phyloP scores from a whole-genome alignment of 192 early-diverging fungal genomes.

The Phlyctochytrium arcticum region DNA sequence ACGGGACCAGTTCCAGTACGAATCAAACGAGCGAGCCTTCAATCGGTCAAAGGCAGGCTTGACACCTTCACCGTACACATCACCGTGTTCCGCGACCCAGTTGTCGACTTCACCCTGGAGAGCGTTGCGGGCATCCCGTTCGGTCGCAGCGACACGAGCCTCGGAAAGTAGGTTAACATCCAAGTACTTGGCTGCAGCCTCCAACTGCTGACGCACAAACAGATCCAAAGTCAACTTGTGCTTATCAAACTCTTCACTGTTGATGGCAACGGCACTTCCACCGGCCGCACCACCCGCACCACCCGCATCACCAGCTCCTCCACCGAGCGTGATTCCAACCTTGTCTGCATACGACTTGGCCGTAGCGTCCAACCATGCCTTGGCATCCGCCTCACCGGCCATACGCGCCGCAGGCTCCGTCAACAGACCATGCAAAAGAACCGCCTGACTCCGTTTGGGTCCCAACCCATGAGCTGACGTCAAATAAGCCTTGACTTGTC shows the following conservation, averaged over 20 bases:
- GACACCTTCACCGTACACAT: constrained; percentile 86
- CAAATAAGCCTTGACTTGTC: constrained; percentile 73
- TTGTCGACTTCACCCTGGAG: constrained; percentile 83
- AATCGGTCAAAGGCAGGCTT: constrained; percentile 74
- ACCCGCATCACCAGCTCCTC: too few relatives aligned
- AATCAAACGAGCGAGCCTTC: constrained; percentile 89
- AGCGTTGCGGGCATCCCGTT: constrained; percentile 57
- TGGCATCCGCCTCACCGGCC: constrained; percentile 66
- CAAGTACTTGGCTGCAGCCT: constrained; percentile 76
- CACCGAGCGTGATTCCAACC: constrained; percentile 62
- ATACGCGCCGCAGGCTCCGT: constrained; percentile 82
- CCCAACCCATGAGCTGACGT: constrained; percentile 70
- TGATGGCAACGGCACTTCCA: constrained; percentile 65
- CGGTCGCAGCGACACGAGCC: constrained; percentile 38
- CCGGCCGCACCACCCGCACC: constrained; percentile 44
- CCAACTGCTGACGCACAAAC: constrained; percentile 72
- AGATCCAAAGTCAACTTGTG: constrained; percentile 67
- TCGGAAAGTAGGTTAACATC: constrained; percentile 73
- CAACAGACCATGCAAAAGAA: constrained; percentile 71
- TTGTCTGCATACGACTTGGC: constrained; percentile 67
- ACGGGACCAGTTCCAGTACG: constrained; percentile 96
- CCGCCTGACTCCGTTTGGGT: constrained; percentile 65
- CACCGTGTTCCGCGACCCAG: constrained; percentile 90
- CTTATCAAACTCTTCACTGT: constrained; percentile 81
- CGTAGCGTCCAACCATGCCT: constrained; percentile 72